These are phyloP conservation scores for Axilococcus clingmanii DNA, from an alignment of 139 green algal species.

Conservation along the genomic window DNA sequence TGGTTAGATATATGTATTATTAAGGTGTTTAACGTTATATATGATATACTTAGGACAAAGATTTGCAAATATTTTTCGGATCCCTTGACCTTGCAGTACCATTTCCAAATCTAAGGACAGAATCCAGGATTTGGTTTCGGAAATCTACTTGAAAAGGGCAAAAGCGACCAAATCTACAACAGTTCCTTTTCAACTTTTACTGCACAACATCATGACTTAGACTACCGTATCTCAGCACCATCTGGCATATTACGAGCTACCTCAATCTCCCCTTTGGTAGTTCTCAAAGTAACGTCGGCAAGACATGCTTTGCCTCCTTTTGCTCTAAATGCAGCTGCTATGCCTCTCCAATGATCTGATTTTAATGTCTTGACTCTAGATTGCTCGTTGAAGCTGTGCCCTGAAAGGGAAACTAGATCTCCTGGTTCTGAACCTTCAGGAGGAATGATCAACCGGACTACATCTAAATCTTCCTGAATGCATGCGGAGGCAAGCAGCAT, in stretches of 20 bases:
- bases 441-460: conserved; percentile 20
- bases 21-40: too few species aligned
- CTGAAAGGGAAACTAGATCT: conserved; percentile 19
- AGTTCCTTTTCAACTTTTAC: too few species aligned
- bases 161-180: too few species aligned
- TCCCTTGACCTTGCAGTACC: too few species aligned
- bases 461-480: neutral
- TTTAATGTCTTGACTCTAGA: conserved; percentile 24
- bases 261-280: conserved; percentile 5
- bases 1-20: too few species aligned
- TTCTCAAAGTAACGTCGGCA: conserved; percentile 16
- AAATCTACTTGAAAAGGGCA: too few species aligned
- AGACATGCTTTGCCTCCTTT: conserved; percentile 15
- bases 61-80: too few species aligned
- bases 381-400: neutral
- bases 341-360: conserved; percentile 23
- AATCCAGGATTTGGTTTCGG: too few species aligned
- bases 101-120: too few species aligned
- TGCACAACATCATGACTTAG: too few species aligned
- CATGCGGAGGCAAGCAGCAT: conserved; percentile 44
- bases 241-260: conserved; percentile 21
- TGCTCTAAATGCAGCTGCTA: conserved; percentile 24
- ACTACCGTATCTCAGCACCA: conserved; percentile 17
- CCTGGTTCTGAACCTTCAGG: conserved; percentile 13
- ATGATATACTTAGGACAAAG: too few species aligned